phyloP scores from a whole-genome alignment of 1,284 basidiomycete species.

The Neolentinus lepideus region DNA sequence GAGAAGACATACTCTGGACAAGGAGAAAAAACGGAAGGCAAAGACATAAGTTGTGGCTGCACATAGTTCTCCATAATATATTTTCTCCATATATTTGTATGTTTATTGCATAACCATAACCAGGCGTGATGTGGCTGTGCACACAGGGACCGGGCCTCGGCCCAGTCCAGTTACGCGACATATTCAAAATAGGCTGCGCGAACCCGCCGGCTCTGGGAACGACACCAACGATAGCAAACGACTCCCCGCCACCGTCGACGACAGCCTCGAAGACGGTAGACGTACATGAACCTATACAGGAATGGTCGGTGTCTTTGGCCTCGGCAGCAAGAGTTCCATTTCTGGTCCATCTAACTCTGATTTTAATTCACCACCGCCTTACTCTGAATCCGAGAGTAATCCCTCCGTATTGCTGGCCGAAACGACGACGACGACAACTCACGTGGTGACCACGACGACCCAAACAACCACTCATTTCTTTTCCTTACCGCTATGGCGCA shows the following conservation, averaged over 20 bases:
- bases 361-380: conserved; percentile 27
- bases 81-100: too few species aligned
- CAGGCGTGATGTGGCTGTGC: too few species aligned
- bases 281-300: conserved; percentile 7
- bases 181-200: neutral
- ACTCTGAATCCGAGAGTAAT: conserved; percentile 26
- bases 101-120: neutral
- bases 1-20: conserved; percentile 16
- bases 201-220: neutral
- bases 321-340: conserved; percentile 21
- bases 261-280: neutral
- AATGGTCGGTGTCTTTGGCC: conserved; percentile 34
- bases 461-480: conserved; percentile 53
- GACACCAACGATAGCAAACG: neutral
- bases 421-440: conserved; percentile 43
- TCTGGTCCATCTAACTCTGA: conserved; percentile 9
- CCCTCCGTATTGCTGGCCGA: conserved; percentile 35
- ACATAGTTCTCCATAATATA: neutral
- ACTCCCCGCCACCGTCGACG: neutral
- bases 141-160: too few species aligned
- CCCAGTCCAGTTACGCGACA: neutral
- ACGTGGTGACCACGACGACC: conserved; percentile 42
- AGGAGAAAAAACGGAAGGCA: conserved; percentile 15
- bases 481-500: conserved; percentile 58
- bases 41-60: conserved; percentile 6